Evolutionary conservation across 148 eudicot species (phyloP), one percentile per base, ranked within the genome.

Genomic region (Vaccinium myrtillus): DNA sequence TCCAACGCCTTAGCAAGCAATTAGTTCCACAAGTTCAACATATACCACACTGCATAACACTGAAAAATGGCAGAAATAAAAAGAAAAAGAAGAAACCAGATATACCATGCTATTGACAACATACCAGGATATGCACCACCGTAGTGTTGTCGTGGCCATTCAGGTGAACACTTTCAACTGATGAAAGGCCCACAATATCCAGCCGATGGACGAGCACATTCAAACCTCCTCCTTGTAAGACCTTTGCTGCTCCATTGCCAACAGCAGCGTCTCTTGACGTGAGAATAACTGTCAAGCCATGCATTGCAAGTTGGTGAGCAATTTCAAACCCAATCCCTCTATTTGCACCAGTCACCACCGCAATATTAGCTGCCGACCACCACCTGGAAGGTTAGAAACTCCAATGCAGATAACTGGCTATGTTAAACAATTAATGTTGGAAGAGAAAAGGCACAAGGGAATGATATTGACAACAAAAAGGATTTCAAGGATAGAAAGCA

Each of bases 301-400:
- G 95, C 83, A 82, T 70, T 18, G 98, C 93, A 78, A 96, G 98
- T 86, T 95, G 99, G 73, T 88, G 92, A 13, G 82, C 91, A 85
- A 94, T 95, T 92, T 97, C 99, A 89, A 94, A 95, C 19, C 99
- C 99, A 58, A 97, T 97, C 87, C 99, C 99, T 86, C 99, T 89
- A 86, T 97, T 97, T 76, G 98, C 91, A 50, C 99, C 99, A 50
- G 99, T 94, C 88, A 97, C 99, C 81, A 95, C 92, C 39, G 92
- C 98, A 87, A 95, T 83, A 30, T 95, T 94, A 74, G 89, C 93
- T 53, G 88, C 46, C 23, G 92, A 92, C 99, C 99, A 97, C 99
- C 98, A 97, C 90, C 99, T 96, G 83, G 39, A 36, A 36, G 39
- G 39, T 36, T 36, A 36, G 39, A 86, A 76, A 70, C 50, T 49